Evolutionary conservation across 2,329 filamentous ascomycete species (phyloP).

Genomic region (Aquanectria penicillioides): DNA sequence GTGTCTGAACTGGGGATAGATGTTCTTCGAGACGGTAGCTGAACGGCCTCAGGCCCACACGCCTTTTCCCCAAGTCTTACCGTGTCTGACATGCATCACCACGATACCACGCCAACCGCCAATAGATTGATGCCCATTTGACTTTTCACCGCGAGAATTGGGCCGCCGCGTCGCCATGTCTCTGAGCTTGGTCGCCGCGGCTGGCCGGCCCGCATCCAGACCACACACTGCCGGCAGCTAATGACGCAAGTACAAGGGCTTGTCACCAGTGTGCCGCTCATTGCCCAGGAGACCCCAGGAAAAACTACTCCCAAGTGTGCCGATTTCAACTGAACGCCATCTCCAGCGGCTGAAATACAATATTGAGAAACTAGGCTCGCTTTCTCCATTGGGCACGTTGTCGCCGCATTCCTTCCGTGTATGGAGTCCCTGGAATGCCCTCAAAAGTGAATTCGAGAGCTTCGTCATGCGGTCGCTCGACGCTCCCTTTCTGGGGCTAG

Average conservation of each 20-base stretch:
- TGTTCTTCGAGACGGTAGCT: background rate
- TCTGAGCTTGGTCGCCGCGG: background rate
- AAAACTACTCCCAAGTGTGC: background rate
- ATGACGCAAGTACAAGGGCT: background rate
- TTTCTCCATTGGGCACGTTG: background rate
- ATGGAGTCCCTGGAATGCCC: background rate
- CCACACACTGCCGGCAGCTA: background rate
- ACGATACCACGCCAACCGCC: background rate
- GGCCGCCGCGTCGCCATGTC: background rate
- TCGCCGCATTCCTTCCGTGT: background rate
- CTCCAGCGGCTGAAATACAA: background rate
- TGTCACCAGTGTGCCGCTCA: background rate
- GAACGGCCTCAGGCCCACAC: background rate
- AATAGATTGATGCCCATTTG: conserved; percentile 4
- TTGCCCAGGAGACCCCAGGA: background rate
- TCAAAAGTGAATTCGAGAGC: background rate
- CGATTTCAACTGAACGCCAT: background rate
- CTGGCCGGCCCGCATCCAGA: background rate
- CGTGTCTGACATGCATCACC: background rate
- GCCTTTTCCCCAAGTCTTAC: background rate
- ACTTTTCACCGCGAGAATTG: background rate
- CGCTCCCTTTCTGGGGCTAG: background rate
- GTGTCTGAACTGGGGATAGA: background rate
- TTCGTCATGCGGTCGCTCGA: background rate
- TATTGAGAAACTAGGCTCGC: no score